phyloP scores from a whole-genome alignment of 805 yeast species.

The Danielia oregonensis region DNA sequence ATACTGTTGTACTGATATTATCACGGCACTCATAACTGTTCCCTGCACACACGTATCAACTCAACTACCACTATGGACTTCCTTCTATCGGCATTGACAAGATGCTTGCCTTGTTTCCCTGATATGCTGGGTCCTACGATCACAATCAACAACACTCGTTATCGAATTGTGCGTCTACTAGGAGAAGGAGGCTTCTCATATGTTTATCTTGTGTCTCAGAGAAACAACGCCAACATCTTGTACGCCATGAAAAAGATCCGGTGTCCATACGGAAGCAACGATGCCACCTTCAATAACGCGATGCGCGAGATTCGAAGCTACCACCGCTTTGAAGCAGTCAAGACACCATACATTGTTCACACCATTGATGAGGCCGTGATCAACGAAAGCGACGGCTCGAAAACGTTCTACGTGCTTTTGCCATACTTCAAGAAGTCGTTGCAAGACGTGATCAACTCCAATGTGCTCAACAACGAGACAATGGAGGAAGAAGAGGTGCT shows the following conservation, averaged over 20 bases:
- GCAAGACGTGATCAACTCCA: conserved; percentile 72
- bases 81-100: conserved; percentile 13
- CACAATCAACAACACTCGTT: conserved; percentile 56
- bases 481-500: conserved; percentile 65
- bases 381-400: conserved; percentile 76
- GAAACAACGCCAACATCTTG: conserved; percentile 38
- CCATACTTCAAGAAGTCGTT: conserved; percentile 74
- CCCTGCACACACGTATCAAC: background rate
- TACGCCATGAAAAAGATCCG: conserved; percentile 83
- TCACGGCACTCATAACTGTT: too few relatives aligned
- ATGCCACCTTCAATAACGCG: conserved; percentile 56
- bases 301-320: conserved; percentile 76
- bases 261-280: conserved; percentile 82
- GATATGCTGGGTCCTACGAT: conserved; percentile 50
- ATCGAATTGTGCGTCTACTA: conserved; percentile 62
- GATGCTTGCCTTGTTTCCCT: conserved; percentile 45
- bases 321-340: conserved; percentile 55
- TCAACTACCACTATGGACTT: conserved; percentile 9
- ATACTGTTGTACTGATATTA: too few relatives aligned
- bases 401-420: conserved; percentile 70
- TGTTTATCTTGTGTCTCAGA: conserved; percentile 67
- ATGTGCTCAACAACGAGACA: conserved; percentile 50
- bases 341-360: conserved; percentile 61
- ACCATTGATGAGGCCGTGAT: conserved; percentile 68
- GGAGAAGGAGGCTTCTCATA: conserved; percentile 92